phyloP scores from a whole-genome alignment of 2,329 filamentous ascomycete genomes.

The Aspergillus fumigatiaffinis region DNA sequence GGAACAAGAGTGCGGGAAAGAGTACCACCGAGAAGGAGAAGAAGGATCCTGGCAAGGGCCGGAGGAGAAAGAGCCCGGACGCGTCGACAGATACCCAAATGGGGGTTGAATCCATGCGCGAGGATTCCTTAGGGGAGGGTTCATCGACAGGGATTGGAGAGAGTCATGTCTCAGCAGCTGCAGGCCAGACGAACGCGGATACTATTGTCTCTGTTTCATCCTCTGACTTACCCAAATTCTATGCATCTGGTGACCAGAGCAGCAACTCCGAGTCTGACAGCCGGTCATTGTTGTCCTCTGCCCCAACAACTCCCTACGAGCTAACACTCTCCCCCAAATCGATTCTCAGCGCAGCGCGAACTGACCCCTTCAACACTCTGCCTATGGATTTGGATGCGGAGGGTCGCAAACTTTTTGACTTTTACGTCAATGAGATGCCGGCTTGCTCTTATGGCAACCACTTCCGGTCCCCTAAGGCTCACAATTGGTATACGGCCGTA shows the following conservation, averaged over 20 bases:
- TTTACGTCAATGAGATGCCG: slow-evolving; percentile 40
- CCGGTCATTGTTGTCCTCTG: slow-evolving; percentile 12
- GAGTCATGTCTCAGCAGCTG: not conserved
- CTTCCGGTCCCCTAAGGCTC: slow-evolving; percentile 28
- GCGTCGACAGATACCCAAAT: not conserved
- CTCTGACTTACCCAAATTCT: not conserved
- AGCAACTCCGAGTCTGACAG: slow-evolving; percentile 9
- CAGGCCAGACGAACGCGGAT: not conserved
- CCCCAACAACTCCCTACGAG: slow-evolving; percentile 13
- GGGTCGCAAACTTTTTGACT: slow-evolving; percentile 35
- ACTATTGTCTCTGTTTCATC: not conserved
- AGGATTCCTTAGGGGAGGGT: not conserved
- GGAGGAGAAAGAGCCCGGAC: not conserved
- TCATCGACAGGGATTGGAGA: slow-evolving; percentile 1
- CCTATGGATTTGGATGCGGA: slow-evolving; percentile 30
- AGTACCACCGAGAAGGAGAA: not conserved
- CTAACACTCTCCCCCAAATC: slow-evolving; percentile 25
- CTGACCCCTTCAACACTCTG: slow-evolving; percentile 36
- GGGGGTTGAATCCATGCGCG: not conserved
- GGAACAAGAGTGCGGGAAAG: not conserved
- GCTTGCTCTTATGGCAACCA: slow-evolving; percentile 38
- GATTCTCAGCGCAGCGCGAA: slow-evolving; percentile 34
- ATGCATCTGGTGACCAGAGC: slow-evolving; percentile 6
- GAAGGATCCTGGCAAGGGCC: not conserved
- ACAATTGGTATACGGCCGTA: slow-evolving; percentile 38